phyloP scores from a whole-genome alignment of 2,329 filamentous ascomycete genomes.

The Dactylellina haptotyla region DNA sequence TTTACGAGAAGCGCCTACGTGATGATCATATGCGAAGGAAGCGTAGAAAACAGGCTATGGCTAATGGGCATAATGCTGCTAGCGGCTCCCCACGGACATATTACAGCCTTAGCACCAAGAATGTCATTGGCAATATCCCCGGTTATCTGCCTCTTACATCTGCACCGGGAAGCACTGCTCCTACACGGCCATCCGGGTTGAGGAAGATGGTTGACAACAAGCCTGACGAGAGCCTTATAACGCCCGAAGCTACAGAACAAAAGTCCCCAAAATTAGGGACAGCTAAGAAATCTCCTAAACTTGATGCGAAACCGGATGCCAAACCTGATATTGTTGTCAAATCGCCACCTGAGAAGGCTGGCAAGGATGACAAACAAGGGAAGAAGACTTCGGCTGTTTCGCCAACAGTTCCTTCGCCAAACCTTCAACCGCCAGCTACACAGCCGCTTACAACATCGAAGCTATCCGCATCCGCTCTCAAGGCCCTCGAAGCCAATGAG shows the following conservation, averaged over 20 bases:
- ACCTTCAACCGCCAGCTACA: constrained; percentile 6
- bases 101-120: constrained; percentile 50
- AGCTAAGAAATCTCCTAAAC: background rate
- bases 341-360: constrained; percentile 23
- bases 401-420: constrained; percentile 20
- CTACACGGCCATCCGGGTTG: constrained; percentile 30
- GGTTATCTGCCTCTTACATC: constrained; percentile 49
- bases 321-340: constrained; percentile 42
- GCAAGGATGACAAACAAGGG: constrained; percentile 3
- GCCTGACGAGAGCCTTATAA: background rate
- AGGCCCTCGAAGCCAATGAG: constrained; percentile 42
- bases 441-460: constrained; percentile 13
- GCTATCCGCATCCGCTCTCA: constrained; percentile 49
- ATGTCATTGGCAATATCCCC: constrained; percentile 44
- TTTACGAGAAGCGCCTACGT: constrained; percentile 50
- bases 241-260: constrained; percentile 6
- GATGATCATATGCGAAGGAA: constrained; percentile 50
- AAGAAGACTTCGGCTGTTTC: constrained; percentile 39
- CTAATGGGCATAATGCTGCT: constrained; percentile 21
- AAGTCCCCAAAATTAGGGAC: constrained; percentile 1
- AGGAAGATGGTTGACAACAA: constrained; percentile 34
- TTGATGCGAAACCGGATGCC: constrained; percentile 1
- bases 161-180: constrained; percentile 12
- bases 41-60: constrained; percentile 46
- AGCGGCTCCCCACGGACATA: constrained; percentile 48